phyloP scores from a whole-genome alignment of 352 stramenopile species.

The Globisporangium heterothallicum region DNA sequence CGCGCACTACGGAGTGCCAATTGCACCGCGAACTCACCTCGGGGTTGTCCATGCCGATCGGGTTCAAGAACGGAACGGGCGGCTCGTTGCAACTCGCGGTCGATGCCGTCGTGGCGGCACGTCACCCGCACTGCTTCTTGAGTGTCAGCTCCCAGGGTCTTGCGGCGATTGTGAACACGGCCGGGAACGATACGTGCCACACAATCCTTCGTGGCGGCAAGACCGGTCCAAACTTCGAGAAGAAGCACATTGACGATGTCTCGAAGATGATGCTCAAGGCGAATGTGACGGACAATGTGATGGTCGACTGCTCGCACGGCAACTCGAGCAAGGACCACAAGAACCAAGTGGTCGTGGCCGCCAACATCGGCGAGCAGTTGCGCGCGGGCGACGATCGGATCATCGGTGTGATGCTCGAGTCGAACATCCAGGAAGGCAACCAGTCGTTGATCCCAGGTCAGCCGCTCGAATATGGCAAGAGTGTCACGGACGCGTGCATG shows the following conservation, averaged over 20 bases:
- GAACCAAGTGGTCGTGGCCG: constrained; percentile 77
- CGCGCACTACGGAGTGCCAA: constrained; percentile 87
- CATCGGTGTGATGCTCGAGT: constrained; percentile 88
- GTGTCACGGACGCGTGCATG: constrained; percentile 88
- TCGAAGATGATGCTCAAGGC: constrained; percentile 81
- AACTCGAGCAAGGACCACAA: constrained; percentile 89
- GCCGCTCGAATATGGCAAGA: constrained; percentile 85
- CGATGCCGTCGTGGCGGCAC: constrained; percentile 75
- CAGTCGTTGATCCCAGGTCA: constrained; percentile 71
- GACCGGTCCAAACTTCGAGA: constrained; percentile 79
- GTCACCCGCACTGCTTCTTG: constrained; percentile 85
- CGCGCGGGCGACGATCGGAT: constrained; percentile 70
- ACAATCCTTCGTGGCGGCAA: constrained; percentile 86
- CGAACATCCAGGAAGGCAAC: constrained; percentile 79
- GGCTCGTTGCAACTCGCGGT: constrained; percentile 83
- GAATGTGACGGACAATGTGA: constrained; percentile 78
- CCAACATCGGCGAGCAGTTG: constrained; percentile 68
- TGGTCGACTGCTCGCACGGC: constrained; percentile 89
- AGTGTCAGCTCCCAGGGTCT: constrained; percentile 84
- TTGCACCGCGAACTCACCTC: constrained; percentile 87
- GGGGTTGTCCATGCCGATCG: constrained; percentile 87
- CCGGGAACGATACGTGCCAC: constrained; percentile 85
- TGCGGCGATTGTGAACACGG: constrained; percentile 83
- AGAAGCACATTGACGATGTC: constrained; percentile 76
- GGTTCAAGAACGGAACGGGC: constrained; percentile 90